Evolutionary conservation across 139 green algal species (phyloP).

Genomic region (Eudorina sp.): DNA sequence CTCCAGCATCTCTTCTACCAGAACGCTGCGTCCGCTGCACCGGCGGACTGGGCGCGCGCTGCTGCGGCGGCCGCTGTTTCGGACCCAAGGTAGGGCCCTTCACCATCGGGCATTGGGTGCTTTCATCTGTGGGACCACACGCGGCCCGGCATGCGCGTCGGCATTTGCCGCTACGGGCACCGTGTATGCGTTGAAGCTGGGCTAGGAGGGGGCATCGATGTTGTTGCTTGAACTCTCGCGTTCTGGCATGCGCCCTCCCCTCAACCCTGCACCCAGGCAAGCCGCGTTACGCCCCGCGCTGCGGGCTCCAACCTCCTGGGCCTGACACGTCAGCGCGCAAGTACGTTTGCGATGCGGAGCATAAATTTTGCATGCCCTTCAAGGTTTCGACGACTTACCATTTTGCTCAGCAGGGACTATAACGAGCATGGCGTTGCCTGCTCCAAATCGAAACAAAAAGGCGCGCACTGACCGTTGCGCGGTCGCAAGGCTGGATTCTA

Average conservation of each 20-base stretch:
- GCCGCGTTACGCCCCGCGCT: slow-evolving; percentile 27
- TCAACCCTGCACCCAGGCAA: slow-evolving; percentile 34
- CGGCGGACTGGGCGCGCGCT: slow-evolving; percentile 18
- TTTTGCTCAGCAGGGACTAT: no score
- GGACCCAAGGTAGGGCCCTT: slow-evolving; percentile 18
- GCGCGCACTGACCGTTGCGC: no score
- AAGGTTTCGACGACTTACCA: no score
- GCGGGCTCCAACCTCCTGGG: slow-evolving; percentile 24
- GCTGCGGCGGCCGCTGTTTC: neutral
- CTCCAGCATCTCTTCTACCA: slow-evolving; percentile 43
- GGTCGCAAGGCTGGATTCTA: neutral
- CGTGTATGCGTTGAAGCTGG: no score
- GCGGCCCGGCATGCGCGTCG: no score
- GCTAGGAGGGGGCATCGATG: no score
- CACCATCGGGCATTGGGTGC: neutral
- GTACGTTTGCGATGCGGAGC: slow-evolving; percentile 31
- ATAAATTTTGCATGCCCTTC: no score
- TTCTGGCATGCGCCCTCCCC: slow-evolving; percentile 17
- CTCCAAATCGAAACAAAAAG: no score
- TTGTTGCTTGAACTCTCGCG: slow-evolving; percentile 1
- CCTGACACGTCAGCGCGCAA: slow-evolving; percentile 28
- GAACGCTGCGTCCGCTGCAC: neutral
- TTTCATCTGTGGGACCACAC: no score
- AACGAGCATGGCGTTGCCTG: no score
- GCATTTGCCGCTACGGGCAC: no score